Percentiles rank a stretch among this genome's conserved stretches.
These are phyloP conservation scores for Catunica adiposa DNA, from an alignment of 2,329 filamentous ascomycete species.

Conservation along the genomic window DNA sequence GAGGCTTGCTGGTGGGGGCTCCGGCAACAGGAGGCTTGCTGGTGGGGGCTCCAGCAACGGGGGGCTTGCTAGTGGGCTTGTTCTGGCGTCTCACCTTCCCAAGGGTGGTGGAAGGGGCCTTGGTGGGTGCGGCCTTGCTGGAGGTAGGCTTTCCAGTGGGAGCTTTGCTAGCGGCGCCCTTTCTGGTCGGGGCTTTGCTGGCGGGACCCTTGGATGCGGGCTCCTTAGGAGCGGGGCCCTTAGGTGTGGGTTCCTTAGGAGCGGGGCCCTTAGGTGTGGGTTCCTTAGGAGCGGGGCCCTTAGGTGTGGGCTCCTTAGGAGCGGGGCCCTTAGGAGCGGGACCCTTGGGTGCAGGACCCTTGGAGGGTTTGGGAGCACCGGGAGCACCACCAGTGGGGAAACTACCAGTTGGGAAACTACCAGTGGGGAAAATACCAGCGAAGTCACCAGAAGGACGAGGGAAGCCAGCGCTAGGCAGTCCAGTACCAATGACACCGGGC, in stretches of 20 bases:
- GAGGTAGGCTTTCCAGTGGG: too few relatives aligned
- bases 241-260: too few relatives aligned
- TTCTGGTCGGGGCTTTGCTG: too few relatives aligned
- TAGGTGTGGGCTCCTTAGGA: too few relatives aligned
- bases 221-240: too few relatives aligned
- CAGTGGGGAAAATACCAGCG: conserved; percentile 1
- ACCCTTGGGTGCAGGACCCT: too few relatives aligned
- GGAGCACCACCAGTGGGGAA: conserved; percentile 5
- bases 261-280: too few relatives aligned
- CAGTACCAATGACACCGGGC: background rate
- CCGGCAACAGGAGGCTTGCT: background rate
- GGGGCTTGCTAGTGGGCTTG: background rate
- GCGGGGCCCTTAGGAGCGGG: too few relatives aligned
- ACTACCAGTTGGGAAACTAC: background rate
- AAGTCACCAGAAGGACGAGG: background rate
- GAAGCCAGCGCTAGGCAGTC: background rate
- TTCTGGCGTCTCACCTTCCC: conserved; percentile 8
- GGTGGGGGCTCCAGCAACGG: background rate
- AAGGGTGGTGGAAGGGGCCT: conserved; percentile 3
- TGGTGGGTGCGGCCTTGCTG: background rate
- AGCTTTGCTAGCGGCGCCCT: too few relatives aligned
- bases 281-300: too few relatives aligned
- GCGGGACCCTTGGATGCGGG: too few relatives aligned
- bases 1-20: too few relatives aligned
- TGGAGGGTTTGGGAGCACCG: background rate